Evolutionary conservation across 148 eudicot genomes (phyloP).

Genomic region (Rhododendron vialii): DNA sequence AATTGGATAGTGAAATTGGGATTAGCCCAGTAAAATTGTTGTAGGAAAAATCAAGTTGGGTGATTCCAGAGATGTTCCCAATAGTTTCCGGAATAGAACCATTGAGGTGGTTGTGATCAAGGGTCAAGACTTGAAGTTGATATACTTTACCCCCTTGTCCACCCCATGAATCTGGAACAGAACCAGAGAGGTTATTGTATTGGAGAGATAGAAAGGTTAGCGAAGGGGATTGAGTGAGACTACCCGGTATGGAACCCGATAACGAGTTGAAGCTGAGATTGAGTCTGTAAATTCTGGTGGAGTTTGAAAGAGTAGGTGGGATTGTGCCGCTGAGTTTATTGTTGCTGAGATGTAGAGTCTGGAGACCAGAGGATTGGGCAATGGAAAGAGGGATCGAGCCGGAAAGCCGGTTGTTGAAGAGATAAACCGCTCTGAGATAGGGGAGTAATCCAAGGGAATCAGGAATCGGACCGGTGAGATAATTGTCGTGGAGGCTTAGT

Average conservation of each 20-base stretch:
- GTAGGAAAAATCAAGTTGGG: conserved; percentile 42
- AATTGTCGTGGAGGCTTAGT: conserved; percentile 74
- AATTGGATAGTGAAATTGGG: conserved; percentile 38
- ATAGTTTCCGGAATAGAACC: conserved; percentile 35
- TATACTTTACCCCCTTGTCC: conserved; percentile 6
- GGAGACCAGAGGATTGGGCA: conserved; percentile 37
- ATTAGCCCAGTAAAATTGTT: conserved; percentile 48
- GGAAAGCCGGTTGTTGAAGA: conserved; percentile 69
- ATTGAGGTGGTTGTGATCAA: conserved; percentile 50
- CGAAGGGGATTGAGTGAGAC: conserved; percentile 39
- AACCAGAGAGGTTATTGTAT: conserved; percentile 61
- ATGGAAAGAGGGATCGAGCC: conserved; percentile 69
- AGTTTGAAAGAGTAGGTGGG: conserved; percentile 44
- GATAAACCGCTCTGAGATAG: conserved; percentile 69
- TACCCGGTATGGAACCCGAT: conserved; percentile 54
- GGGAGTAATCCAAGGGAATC: conserved; percentile 57
- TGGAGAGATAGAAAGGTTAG: conserved; percentile 61
- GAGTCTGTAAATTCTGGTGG: conserved; percentile 57
- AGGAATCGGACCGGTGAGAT: conserved; percentile 60
- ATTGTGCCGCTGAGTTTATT: conserved; percentile 61
- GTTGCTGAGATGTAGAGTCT: conserved; percentile 62
- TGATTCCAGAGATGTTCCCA: conserved; percentile 34
- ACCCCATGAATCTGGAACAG: conserved; percentile 58
- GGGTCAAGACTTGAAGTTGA: conserved; percentile 40
- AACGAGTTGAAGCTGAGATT: conserved; percentile 71